Conservation (phyloP, 2,329 filamentous ascomycete genomes). For the Phialophora chinensis region DNA sequence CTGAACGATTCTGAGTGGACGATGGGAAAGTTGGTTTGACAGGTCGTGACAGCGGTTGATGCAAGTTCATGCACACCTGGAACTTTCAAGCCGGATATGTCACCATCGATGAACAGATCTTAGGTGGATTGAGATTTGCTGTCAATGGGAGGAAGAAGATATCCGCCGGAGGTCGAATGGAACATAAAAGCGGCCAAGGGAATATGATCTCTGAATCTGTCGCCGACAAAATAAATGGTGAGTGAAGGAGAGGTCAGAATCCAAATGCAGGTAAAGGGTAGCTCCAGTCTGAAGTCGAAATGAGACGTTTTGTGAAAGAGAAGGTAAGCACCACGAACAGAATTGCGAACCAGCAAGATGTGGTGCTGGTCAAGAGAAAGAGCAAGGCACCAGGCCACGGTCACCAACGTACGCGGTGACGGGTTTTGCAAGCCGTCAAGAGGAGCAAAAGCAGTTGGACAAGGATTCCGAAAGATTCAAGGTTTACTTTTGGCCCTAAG, state of each 20-base stretch:
- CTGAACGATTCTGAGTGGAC: not conserved
- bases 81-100: not conserved
- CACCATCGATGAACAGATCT: not conserved
- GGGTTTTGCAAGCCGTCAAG: conserved; percentile 2
- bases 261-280: not conserved
- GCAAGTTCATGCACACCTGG: not conserved
- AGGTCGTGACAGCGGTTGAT: conserved; percentile 1
- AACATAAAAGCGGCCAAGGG: not conserved
- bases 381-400: not conserved
- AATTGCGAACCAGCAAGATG: not conserved
- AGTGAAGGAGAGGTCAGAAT: not conserved
- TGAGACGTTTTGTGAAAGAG: not conserved
- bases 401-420: not conserved
- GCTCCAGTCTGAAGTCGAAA: not conserved
- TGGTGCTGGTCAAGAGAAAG: not conserved
- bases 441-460: not conserved
- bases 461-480: not conserved
- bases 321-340: not conserved
- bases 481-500: conserved; percentile 4
- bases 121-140: not conserved
- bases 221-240: not conserved
- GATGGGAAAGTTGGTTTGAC: not conserved
- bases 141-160: not conserved
- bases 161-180: not conserved
- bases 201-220: not conserved